These are phyloP conservation scores for Talaromyces sp. DNA, from an alignment of 2,329 filamentous ascomycete genomes.

Conservation along the genomic window DNA sequence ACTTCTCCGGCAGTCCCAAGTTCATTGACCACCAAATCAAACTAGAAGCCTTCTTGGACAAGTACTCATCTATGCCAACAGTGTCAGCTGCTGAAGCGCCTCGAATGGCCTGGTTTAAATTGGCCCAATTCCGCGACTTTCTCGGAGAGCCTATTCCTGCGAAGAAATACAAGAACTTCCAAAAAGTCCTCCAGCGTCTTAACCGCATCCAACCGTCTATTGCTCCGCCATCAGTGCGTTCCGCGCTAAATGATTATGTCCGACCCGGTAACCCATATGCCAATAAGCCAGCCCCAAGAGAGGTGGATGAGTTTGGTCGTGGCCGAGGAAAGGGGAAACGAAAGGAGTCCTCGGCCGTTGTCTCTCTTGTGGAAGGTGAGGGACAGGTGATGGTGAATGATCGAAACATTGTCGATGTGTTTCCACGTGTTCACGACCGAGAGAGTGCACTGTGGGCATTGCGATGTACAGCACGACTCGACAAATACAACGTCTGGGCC, in stretches of 20 bases:
- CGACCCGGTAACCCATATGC: constrained; percentile 68
- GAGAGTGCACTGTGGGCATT: constrained; percentile 93
- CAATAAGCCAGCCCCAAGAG: constrained; percentile 57
- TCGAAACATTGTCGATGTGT: constrained; percentile 74
- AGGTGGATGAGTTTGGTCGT: constrained; percentile 72
- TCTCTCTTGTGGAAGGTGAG: constrained; percentile 85
- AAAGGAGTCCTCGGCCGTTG: constrained; percentile 81
- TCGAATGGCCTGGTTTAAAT: constrained; percentile 73
- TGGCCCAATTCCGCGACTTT: constrained; percentile 68
- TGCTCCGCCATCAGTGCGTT: constrained; percentile 64
- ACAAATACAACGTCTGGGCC: constrained; percentile 97
- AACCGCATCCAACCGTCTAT: constrained; percentile 80
- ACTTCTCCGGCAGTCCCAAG: constrained; percentile 79
- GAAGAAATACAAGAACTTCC: constrained; percentile 72
- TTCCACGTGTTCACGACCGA: constrained; percentile 84
- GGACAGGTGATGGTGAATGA: constrained; percentile 90
- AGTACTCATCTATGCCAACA: constrained; percentile 68
- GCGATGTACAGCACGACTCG: constrained; percentile 72
- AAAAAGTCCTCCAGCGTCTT: constrained; percentile 71
- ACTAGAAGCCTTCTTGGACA: constrained; percentile 66
- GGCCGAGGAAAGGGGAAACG: constrained; percentile 77
- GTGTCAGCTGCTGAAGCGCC: constrained; percentile 63
- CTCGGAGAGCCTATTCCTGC: constrained; percentile 69
- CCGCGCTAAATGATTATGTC: constrained; percentile 65
- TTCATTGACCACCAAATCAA: constrained; percentile 82